Base-by-base conservation (phyloP, 176 grass and related monocot genomes). In the Rhipidocladum racemiflorum region DNA sequence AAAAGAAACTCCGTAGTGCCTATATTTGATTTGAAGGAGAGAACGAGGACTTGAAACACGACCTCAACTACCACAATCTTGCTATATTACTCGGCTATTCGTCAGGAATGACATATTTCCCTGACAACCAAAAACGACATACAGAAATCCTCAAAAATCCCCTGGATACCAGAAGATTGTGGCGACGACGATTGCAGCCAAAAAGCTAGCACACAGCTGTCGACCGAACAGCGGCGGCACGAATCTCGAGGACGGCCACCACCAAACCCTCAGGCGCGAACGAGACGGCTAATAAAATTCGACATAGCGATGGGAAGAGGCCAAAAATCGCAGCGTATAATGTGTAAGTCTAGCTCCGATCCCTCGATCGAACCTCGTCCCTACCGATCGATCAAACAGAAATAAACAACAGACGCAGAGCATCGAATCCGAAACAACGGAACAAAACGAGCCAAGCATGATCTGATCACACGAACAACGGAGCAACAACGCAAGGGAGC, bases 141-240 rank as follows among this genome's bases (percentile, higher is more conserved):
- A 7, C 1, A 20, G 50, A 53, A 21, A 20, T 8, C 50, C 18
- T 53, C 50, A 7, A 20, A 7, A 20, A 53, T 53, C 50, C 14
- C 50, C 18, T 53, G 6, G 1, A 21, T 53, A 20, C 50, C 50
- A 16, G 45, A 48, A 48, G 45, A 48, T 13, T 11, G 40, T 43
- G 9, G 14, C 14, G 46, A 48, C 46, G 15, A 40, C 38, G 38
- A 40, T 1, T 40, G 38, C 38, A 40, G 32, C 61, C n/a, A n/a
- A 64, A 7, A 64, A 64, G 35, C 6, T 5, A 64, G 15, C 61
- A 35, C 7, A 63, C 27, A 74, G 71, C 63, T 81, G 64, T 64
- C 87, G 36, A 81, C n/a, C 9, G 15, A 89, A 77, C 82, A 42
- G 35, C 65, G 45, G 57, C 6, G 6, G 65, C 78, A 66, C 83